Evolutionary conservation across 73 alveolate species (phyloP).

Genomic region (Paramecium caudatum): DNA sequence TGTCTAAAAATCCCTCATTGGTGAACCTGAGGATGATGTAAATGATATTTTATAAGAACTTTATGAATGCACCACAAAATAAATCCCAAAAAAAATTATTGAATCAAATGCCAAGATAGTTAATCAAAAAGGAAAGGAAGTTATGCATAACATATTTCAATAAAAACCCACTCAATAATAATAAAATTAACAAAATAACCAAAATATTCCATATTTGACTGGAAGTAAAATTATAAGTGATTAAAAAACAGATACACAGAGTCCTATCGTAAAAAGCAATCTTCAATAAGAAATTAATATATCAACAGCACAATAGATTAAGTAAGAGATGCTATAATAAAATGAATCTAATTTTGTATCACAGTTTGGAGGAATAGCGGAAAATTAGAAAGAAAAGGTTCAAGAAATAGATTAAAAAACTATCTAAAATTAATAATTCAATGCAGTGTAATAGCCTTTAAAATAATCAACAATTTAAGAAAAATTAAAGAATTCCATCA

Average conservation of each 20-base stretch:
- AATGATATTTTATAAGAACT: slow-evolving; percentile 12
- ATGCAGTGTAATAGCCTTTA: too few relatives aligned
- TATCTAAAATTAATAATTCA: too few relatives aligned
- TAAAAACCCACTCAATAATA: background rate
- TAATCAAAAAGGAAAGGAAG: background rate
- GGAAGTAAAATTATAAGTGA: slow-evolving; percentile 34
- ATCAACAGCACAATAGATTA: too few relatives aligned
- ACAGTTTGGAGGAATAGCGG: too few relatives aligned
- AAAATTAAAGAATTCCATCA: background rate
- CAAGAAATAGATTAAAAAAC: too few relatives aligned
- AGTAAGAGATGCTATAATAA: too few relatives aligned
- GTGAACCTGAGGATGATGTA: slow-evolving; percentile 11
- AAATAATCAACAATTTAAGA: too few relatives aligned
- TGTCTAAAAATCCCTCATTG: background rate
- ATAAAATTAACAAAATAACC: background rate
- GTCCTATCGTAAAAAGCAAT: background rate
- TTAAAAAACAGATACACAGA: background rate
- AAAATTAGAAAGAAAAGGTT: too few relatives aligned
- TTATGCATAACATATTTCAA: background rate
- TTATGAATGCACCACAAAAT: slow-evolving; percentile 37
- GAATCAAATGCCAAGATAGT: background rate
- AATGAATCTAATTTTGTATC: too few relatives aligned
- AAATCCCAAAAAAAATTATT: background rate
- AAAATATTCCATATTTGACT: background rate
- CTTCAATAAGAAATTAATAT: too few relatives aligned